Evolutionary conservation across 495 filamentous ascomycete species (phyloP).

Genomic region (Xylaria bambusicola): DNA sequence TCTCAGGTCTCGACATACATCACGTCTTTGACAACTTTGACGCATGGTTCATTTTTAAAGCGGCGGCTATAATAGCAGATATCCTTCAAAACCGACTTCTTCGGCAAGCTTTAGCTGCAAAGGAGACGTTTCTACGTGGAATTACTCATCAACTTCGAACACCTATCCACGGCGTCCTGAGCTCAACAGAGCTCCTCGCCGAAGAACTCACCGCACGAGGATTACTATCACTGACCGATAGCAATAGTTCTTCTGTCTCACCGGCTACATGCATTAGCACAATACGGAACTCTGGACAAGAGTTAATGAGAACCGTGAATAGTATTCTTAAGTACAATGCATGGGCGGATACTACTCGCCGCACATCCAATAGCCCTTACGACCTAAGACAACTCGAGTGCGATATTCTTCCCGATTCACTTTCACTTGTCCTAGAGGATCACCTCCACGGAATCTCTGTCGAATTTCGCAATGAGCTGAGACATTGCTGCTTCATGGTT

Average conservation of each 20-base stretch:
- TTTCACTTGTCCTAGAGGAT: background rate
- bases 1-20: constrained; percentile 18
- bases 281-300: constrained; percentile 17
- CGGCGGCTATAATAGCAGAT: constrained; percentile 15
- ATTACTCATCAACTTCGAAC: constrained; percentile 44
- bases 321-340: constrained; percentile 21
- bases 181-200: constrained; percentile 37
- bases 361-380: background rate
- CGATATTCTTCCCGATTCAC: background rate
- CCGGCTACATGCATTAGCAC: constrained; percentile 9
- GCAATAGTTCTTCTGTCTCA: background rate
- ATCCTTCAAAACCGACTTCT: constrained; percentile 17
- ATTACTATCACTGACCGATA: background rate
- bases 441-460: background rate
- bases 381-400: background rate
- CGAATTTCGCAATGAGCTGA: constrained; percentile 7
- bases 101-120: constrained; percentile 26
- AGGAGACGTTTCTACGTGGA: constrained; percentile 41
- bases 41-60: constrained; percentile 19
- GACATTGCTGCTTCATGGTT: background rate
- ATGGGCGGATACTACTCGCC: constrained; percentile 12
- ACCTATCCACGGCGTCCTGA: constrained; percentile 44
- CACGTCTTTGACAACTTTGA: constrained; percentile 22
- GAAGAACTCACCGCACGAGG: constrained; percentile 22
- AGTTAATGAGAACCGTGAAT: constrained; percentile 22